A percentile compares a stretch with the other conserved stretches of the same genome.
Conservation (phyloP, 192 early-diverging fungal genomes). For the Thamnidium elegans region DNA sequence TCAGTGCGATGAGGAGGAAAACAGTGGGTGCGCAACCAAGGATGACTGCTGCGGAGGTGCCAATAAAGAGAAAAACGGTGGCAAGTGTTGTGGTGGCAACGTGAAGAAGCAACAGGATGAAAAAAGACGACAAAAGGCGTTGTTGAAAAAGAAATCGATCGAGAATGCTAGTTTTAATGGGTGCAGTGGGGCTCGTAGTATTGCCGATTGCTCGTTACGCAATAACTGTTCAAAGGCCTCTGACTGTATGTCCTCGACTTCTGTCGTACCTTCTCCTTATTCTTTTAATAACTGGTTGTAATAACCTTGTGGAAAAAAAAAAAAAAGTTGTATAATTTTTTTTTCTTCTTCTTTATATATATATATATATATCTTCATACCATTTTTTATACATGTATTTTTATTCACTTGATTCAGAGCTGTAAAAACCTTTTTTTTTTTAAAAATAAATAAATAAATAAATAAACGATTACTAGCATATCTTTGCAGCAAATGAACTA, state of each 20-base stretch:
- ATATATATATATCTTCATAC: too few species aligned
- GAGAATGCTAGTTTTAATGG: not conserved
- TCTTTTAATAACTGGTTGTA: too few species aligned
- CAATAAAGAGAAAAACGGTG: slow-evolving; percentile 16
- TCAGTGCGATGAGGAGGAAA: not conserved
- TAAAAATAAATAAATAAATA: too few species aligned
- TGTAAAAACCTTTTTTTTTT: too few species aligned
- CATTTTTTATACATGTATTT: too few species aligned
- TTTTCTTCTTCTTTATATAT: too few species aligned
- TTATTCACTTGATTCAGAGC: too few species aligned
- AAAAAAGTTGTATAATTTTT: too few species aligned
- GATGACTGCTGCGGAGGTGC: slow-evolving; percentile 5
- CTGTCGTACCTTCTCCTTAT: not conserved
- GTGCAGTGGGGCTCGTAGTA: not conserved
- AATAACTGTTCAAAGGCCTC: slow-evolving; percentile 8
- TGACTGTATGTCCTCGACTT: not conserved
- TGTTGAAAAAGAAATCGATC: not conserved
- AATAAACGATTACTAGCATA: too few species aligned
- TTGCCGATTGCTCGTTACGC: slow-evolving; percentile 5
- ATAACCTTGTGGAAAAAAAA: too few species aligned
- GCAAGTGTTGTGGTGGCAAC: slow-evolving; percentile 4
- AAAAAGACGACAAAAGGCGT: not conserved
- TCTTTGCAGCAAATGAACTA: too few species aligned
- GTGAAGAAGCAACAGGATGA: not conserved
- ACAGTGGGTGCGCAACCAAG: not conserved